phyloP scores from a whole-genome alignment of 352 stramenopile species.

The Phytophthora niederhauseri region DNA sequence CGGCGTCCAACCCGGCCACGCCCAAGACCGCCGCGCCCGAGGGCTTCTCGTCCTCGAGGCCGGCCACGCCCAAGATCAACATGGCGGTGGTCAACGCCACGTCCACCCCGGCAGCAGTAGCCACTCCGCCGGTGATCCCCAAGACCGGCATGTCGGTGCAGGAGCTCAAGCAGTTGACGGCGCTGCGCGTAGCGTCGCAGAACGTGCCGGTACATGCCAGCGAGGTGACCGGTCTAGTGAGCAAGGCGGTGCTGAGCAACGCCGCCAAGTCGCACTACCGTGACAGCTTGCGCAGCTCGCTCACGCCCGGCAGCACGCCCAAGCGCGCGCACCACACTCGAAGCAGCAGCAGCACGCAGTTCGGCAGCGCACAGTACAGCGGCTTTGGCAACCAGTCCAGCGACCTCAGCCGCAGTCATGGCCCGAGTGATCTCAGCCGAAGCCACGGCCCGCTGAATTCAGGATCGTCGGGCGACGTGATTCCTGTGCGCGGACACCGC shows the following conservation, averaged over 20 bases:
- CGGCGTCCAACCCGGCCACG: slow-evolving; percentile 41
- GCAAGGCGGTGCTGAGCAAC: slow-evolving; percentile 77
- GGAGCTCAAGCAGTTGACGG: slow-evolving; percentile 87
- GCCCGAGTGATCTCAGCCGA: slow-evolving; percentile 28
- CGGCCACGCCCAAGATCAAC: slow-evolving; percentile 70
- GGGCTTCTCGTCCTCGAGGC: slow-evolving; percentile 32
- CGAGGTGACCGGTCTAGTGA: slow-evolving; percentile 75
- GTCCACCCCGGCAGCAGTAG: slow-evolving; percentile 27
- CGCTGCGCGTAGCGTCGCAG: slow-evolving; percentile 76
- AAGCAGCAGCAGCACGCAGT: slow-evolving; percentile 41
- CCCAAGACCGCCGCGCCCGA: slow-evolving; percentile 34
- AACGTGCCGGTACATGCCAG: slow-evolving; percentile 63
- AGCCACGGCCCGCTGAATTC: slow-evolving; percentile 37
- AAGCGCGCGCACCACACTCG: slow-evolving; percentile 47
- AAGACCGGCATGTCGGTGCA: slow-evolving; percentile 89
- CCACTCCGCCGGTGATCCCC: slow-evolving; percentile 51
- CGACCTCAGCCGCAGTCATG: slow-evolving; percentile 37
- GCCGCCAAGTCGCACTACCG: slow-evolving; percentile 82
- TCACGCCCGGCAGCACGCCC: slow-evolving; percentile 58
- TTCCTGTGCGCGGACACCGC: slow-evolving; percentile 50
- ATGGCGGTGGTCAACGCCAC: slow-evolving; percentile 57
- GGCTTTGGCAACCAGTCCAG: slow-evolving; percentile 29
- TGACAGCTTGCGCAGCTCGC: slow-evolving; percentile 61
- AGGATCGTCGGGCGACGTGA: slow-evolving; percentile 31
- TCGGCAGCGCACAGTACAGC: slow-evolving; percentile 30